phyloP scores from a whole-genome alignment of 192 early-diverging fungal genomes.

The Ambispora gerdemannii region DNA sequence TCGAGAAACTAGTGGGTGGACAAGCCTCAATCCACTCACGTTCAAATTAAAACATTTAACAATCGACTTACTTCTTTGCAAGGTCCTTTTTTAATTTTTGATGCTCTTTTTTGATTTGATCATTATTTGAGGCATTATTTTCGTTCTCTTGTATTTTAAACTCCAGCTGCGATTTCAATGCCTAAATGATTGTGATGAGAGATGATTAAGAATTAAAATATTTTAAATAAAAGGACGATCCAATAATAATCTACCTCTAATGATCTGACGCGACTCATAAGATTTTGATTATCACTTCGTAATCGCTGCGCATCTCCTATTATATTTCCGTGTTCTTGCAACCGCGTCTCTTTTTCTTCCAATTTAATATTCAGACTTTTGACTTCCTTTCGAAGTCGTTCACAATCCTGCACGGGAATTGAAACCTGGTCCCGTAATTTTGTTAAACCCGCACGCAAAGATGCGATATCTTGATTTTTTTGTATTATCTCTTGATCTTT shows the following conservation, averaged over 20 bases:
- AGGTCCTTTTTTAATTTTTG: slow-evolving; percentile 1
- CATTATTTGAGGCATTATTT: background rate
- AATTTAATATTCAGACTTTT: background rate
- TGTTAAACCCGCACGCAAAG: background rate
- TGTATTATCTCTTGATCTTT: slow-evolving; percentile 11
- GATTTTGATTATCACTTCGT: slow-evolving; percentile 3
- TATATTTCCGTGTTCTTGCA: background rate
- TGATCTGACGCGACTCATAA: background rate
- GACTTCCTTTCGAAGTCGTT: slow-evolving; percentile 2
- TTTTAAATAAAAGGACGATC: background rate
- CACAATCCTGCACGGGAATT: background rate
- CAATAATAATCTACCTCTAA: slow-evolving; percentile 3
- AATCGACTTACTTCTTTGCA: slow-evolving; percentile 2
- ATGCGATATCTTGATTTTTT: background rate
- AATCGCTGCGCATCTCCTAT: background rate
- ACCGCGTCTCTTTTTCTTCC: background rate
- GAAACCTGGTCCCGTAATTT: background rate
- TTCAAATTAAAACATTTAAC: background rate
- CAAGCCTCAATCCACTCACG: background rate
- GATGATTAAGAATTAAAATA: background rate
- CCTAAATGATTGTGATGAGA: background rate
- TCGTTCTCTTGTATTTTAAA: background rate
- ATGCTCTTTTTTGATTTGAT: slow-evolving; percentile 1
- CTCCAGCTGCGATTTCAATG: slow-evolving; percentile 3
- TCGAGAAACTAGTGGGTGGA: background rate